phyloP scores from a whole-genome alignment of 208 protist genomes.

The Trypanosoma brucei region DNA sequence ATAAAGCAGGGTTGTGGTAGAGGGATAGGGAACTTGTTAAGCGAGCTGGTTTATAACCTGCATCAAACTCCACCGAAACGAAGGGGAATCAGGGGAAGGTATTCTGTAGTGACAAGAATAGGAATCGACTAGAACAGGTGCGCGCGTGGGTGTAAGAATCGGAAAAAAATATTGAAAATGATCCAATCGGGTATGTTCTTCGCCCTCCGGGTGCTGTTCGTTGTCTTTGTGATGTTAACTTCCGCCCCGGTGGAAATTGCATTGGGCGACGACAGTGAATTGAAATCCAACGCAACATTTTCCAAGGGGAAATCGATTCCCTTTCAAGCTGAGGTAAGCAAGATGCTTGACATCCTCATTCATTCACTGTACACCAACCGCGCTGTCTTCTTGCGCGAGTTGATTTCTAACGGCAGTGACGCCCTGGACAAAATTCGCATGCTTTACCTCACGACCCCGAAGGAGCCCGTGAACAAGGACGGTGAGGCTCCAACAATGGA shows the following conservation, averaged over 20 bases:
- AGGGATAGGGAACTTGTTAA: too few relatives aligned
- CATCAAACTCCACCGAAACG: too few relatives aligned
- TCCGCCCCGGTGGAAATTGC: conserved; percentile 9
- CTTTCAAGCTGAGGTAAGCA: conserved; percentile 96
- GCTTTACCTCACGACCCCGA: conserved; percentile 92
- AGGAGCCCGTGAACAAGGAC: conserved; percentile 73
- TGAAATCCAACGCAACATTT: neutral
- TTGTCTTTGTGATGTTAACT: conserved; percentile 40
- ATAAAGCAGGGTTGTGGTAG: too few relatives aligned
- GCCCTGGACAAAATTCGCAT: conserved; percentile 99
- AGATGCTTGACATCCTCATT: conserved; percentile 98
- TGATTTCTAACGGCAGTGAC: conserved; percentile 99
- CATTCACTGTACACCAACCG: conserved; percentile 99
- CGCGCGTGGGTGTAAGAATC: neutral
- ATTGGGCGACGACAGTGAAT: neutral
- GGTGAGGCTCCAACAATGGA: conserved; percentile 84
- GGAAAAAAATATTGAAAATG: conserved; percentile 2
- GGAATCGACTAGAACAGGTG: too few relatives aligned
- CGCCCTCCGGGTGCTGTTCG: conserved; percentile 27
- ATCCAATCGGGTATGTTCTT: neutral
- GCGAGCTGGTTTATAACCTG: too few relatives aligned
- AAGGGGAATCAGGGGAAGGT: too few relatives aligned
- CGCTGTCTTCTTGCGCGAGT: conserved; percentile 99
- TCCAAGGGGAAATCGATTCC: conserved; percentile 54
- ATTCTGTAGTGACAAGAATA: too few relatives aligned